These are phyloP conservation scores for Schizophyllum commune DNA, from an alignment of 1,284 basidiomycete species.

Conservation along the genomic window DNA sequence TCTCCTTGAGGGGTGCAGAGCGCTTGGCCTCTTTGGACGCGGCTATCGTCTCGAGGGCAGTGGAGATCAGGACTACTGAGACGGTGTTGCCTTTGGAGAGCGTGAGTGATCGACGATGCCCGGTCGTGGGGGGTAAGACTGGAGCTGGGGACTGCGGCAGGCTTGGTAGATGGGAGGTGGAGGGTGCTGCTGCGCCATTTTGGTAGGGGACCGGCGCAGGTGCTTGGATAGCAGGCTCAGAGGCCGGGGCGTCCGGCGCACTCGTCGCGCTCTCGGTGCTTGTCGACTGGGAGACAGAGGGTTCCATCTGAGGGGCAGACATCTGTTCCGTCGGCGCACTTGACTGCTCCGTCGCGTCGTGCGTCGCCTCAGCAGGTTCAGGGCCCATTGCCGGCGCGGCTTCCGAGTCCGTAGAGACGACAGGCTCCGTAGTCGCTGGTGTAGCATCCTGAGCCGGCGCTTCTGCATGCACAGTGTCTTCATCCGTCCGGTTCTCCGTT, in stretches of 20 bases:
- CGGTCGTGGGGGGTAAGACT: not conserved
- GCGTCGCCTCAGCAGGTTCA: not conserved
- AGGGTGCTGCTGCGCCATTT: not conserved
- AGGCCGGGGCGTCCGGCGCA: not conserved
- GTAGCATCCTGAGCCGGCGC: not conserved
- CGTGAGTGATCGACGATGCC: conserved; percentile 50
- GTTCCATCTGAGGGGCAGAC: not conserved
- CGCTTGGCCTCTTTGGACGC: conserved; percentile 87
- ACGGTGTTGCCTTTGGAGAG: conserved; percentile 65
- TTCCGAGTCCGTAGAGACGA: not conserved
- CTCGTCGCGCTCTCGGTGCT: not conserved
- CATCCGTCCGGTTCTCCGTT: not conserved
- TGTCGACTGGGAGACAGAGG: not conserved
- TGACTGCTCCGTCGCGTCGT: not conserved
- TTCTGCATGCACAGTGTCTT: not conserved
- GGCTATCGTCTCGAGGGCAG: conserved; percentile 83
- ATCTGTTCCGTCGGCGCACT: not conserved
- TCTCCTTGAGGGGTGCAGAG: conserved; percentile 73
- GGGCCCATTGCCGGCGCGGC: not conserved
- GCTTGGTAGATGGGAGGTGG: not conserved
- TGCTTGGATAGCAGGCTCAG: not conserved
- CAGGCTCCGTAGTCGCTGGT: not conserved
- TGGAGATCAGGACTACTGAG: conserved; percentile 74
- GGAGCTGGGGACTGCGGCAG: not conserved
- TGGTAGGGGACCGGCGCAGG: not conserved